Evolutionary conservation across 2,329 filamentous ascomycete genomes (phyloP), one percentile per base, ranked within the genome.

Genomic region (Blastomyces gilchristii): DNA sequence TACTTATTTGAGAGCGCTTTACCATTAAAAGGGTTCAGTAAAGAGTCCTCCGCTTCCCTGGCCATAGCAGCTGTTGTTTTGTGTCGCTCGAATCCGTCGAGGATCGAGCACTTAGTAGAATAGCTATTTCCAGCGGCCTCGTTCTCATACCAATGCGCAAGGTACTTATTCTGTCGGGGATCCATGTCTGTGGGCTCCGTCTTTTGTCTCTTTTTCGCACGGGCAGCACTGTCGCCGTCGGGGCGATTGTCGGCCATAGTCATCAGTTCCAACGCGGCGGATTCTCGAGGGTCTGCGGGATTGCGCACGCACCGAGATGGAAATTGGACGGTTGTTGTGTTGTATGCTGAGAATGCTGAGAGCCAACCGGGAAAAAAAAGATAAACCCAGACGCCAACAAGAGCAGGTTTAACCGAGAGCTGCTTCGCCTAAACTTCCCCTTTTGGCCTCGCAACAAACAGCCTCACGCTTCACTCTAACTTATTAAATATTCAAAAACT

Each of bases 1-100:
- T 99, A 99, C 72, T 88, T 86, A 68, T 86, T 83, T 56, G 91
- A 91, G 71, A 96, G 87, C 16, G 85, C 80, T 63, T 83, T 80
- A 65, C 87, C 86, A 58, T 87, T 99, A 80, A 97, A 97, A 28
- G 93, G 88, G 73, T 97, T 99, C 69, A 81, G 76, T 25, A 91
- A 87, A 16, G 87, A 85, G 77, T 96, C 85, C 78, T 99, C 94
- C 2, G 87, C 88, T 70, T 81, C 79, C 67, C 81, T 77, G 3
- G 91, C 91, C 77, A 91, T 83, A 65, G 82, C 80, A 5, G 91
- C 86, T 1, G 91, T 97, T 0, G 91, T 95, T 63, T 85, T 78
- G 75, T 96, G 91, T 68, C 89, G 86, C 75, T 83, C 85, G 77
- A 97, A 86, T 64, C 82, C 80, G 52, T 82, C 80, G 63, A 96